Conservation (phyloP, 176 grass and related monocot species). For the Tillandsia leiboldiana region DNA sequence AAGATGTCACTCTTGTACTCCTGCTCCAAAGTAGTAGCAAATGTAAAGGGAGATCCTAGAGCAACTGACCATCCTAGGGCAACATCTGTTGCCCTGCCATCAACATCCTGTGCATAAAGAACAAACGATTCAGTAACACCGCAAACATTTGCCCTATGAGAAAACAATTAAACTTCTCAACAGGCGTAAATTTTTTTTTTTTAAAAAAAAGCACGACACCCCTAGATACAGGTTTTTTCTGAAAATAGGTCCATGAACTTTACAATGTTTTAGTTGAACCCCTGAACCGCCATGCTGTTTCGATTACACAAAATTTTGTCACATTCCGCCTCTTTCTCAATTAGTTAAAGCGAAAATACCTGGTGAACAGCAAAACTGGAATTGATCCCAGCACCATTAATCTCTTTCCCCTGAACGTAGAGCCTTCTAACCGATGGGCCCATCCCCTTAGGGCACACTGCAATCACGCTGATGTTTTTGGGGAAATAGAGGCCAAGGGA, state of each 20-base stretch:
- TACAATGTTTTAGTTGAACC: background rate
- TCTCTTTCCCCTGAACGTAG: conserved; percentile 81
- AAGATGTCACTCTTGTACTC: conserved; percentile 80
- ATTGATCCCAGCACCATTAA: conserved; percentile 80
- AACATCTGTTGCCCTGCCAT: conserved; percentile 80
- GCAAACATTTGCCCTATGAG: no score
- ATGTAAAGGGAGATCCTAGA: conserved; percentile 76
- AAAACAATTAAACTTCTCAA: background rate
- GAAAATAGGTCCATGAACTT: background rate
- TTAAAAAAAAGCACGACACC: no score
- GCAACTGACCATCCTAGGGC: conserved; percentile 77
- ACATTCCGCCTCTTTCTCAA: background rate
- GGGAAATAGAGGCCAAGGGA: conserved; percentile 59
- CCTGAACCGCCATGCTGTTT: no score
- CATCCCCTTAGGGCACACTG: conserved; percentile 79
- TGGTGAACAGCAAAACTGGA: conserved; percentile 78
- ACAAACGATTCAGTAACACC: background rate
- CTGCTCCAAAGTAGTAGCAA: conserved; percentile 67
- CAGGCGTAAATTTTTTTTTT: background rate
- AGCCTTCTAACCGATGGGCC: conserved; percentile 65
- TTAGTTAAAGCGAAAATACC: conserved; percentile 21
- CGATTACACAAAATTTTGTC: no score
- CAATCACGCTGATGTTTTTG: conserved; percentile 68
- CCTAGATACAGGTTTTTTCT: no score
- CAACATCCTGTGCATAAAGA: conserved; percentile 50